Percentiles rank a stretch among this genome's conserved stretches.
phyloP scores from a whole-genome alignment of 805 yeast genomes.

The Teunomyces barrocoloradensis region DNA sequence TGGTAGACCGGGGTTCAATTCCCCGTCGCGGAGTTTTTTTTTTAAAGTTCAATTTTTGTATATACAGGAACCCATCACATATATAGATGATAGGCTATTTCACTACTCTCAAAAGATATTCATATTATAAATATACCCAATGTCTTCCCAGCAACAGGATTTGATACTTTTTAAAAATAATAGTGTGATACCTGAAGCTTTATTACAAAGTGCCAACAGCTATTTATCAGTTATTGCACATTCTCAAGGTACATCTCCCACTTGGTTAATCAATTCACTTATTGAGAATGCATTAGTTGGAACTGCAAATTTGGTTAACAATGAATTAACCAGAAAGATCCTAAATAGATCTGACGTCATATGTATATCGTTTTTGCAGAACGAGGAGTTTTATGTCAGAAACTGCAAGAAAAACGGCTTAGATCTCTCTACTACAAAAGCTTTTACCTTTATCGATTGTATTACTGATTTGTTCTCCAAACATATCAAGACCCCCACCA shows the following conservation, averaged over 20 bases:
- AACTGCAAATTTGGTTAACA: constrained; percentile 41
- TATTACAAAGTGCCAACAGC: constrained; percentile 14
- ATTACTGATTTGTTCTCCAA: constrained; percentile 45
- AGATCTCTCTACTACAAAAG: constrained; percentile 20
- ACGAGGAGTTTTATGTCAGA: constrained; percentile 31
- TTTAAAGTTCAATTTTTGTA: background rate
- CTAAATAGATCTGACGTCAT: constrained; percentile 28
- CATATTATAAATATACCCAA: background rate
- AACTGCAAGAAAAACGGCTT: constrained; percentile 40
- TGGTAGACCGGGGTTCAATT: constrained; percentile 21
- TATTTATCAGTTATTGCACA: constrained; percentile 29
- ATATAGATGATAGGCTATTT: background rate
- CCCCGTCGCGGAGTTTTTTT: constrained; percentile 17
- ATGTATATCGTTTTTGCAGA: constrained; percentile 35
- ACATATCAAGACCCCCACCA: constrained; percentile 20
- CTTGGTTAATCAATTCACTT: constrained; percentile 59
- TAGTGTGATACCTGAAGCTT: constrained; percentile 36
- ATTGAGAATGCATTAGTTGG: constrained; percentile 52
- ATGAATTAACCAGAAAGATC: constrained; percentile 20
- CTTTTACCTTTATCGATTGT: constrained; percentile 44
- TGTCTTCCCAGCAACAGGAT: constrained; percentile 44
- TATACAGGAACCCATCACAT: background rate
- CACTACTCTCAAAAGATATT: background rate
- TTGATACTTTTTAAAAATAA: constrained; percentile 51
- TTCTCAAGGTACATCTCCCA: constrained; percentile 53